Percentiles rank a stretch among this genome's conserved stretches.
These are phyloP conservation scores for Epichloe coenophiala DNA, from an alignment of 2,329 filamentous ascomycete species.

Conservation along the genomic window DNA sequence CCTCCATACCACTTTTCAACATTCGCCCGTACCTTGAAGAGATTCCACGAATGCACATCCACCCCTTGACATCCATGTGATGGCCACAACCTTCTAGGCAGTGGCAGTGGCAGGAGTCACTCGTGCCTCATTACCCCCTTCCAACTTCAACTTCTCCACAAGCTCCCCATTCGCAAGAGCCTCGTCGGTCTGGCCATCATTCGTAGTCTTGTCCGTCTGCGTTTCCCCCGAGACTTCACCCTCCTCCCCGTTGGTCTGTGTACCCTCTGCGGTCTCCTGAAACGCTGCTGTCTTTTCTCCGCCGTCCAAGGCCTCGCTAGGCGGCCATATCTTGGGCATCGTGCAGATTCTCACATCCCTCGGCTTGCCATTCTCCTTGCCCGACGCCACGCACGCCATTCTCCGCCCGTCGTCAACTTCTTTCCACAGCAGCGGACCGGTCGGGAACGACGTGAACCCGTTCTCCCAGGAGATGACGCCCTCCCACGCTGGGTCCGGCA, in stretches of 20 bases:
- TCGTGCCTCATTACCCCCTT: slow-evolving; percentile 9
- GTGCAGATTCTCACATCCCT: slow-evolving; percentile 37
- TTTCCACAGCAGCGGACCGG: slow-evolving; percentile 44
- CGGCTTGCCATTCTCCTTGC: slow-evolving; percentile 30
- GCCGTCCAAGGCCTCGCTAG: slow-evolving; percentile 1
- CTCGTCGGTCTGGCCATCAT: slow-evolving; percentile 8
- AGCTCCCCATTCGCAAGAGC: slow-evolving; percentile 15
- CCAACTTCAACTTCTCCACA: slow-evolving; percentile 20
- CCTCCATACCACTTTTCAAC: not conserved
- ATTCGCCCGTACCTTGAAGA: not conserved
- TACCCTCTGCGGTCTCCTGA: slow-evolving; percentile 10
- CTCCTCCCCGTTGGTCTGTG: slow-evolving; percentile 12
- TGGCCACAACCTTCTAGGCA: not conserved
- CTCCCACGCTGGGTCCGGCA: slow-evolving; percentile 50
- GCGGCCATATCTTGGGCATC: slow-evolving; percentile 28
- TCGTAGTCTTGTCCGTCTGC: slow-evolving; percentile 10
- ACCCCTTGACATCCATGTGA: not conserved
- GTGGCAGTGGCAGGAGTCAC: slow-evolving; percentile 1
- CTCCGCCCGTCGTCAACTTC: slow-evolving; percentile 28
- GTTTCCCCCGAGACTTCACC: slow-evolving; percentile 11
- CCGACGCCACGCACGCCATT: slow-evolving; percentile 40
- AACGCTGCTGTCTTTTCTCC: slow-evolving; percentile 3
- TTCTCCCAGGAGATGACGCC: slow-evolving; percentile 38
- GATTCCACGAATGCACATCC: no score
- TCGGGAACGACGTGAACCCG: slow-evolving; percentile 37